These are phyloP conservation scores for Venturiaceae sp. DNA, from an alignment of 2,329 filamentous ascomycete species.

Conservation along the genomic window DNA sequence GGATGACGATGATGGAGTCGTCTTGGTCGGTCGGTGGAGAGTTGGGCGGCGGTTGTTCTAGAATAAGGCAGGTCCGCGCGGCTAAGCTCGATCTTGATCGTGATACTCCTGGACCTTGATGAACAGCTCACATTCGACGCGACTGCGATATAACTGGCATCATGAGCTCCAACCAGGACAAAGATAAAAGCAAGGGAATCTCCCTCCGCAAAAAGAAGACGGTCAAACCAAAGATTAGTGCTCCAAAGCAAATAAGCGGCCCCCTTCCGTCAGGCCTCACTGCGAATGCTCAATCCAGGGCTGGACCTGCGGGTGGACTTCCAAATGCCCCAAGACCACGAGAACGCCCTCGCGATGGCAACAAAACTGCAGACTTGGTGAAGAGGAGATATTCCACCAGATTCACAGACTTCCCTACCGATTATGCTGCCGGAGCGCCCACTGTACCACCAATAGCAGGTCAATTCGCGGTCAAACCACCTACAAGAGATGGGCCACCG, in stretches of 20 bases:
- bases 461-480: constrained; percentile 45
- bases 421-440: constrained; percentile 58
- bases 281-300: constrained; percentile 1
- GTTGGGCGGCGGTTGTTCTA: too few relatives aligned
- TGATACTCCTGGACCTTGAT: not conserved
- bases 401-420: constrained; percentile 62
- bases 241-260: constrained; percentile 44
- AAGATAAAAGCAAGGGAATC: constrained; percentile 35
- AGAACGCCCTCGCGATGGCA: constrained; percentile 33
- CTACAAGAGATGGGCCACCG: constrained; percentile 31
- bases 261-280: constrained; percentile 24
- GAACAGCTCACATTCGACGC: not conserved
- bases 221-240: constrained; percentile 49
- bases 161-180: not conserved
- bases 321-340: constrained; percentile 17
- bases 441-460: constrained; percentile 49
- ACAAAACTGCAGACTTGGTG: constrained; percentile 63
- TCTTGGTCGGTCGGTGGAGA: not conserved
- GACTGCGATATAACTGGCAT: not conserved
- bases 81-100: not conserved
- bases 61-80: too few relatives aligned
- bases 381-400: constrained; percentile 91
- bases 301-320: constrained; percentile 14
- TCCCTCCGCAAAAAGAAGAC: constrained; percentile 54
- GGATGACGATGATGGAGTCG: too few relatives aligned